Percentiles rank a stretch among this genome's conserved stretches.
phyloP scores from a whole-genome alignment of 345 rosid species.

The Populus deltoides region DNA sequence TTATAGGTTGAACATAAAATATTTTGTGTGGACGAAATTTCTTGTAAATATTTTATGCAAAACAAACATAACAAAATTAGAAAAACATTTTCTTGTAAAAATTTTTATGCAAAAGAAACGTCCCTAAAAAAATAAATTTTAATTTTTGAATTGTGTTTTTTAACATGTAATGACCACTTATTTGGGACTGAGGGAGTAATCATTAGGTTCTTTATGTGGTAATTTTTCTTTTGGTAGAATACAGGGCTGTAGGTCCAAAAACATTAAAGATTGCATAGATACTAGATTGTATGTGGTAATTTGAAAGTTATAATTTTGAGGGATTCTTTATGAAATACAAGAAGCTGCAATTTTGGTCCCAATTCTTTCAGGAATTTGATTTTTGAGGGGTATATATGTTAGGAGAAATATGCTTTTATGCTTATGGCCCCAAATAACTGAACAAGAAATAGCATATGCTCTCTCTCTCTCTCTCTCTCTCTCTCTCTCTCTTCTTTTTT shows the following conservation, averaged over 20 bases:
- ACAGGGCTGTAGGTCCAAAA: background rate
- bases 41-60: too few relatives aligned
- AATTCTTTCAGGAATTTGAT: background rate
- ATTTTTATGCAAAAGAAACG: too few relatives aligned
- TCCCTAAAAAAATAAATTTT: too few relatives aligned
- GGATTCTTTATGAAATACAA: background rate
- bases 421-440: too few relatives aligned
- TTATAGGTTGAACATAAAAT: too few relatives aligned
- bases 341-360: background rate
- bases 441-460: background rate
- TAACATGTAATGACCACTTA: too few relatives aligned
- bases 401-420: background rate
- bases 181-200: background rate
- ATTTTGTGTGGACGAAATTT: too few relatives aligned
- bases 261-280: background rate
- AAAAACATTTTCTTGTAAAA: too few relatives aligned
- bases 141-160: too few relatives aligned
- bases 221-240: background rate
- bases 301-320: background rate
- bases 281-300: background rate
- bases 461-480: background rate
- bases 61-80: too few relatives aligned
- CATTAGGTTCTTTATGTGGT: background rate
- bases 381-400: background rate
- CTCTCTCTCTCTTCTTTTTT: background rate